Evolutionary conservation across 1,139 yeast genomes (phyloP).

Genomic region (Zygoascus sp.): DNA sequence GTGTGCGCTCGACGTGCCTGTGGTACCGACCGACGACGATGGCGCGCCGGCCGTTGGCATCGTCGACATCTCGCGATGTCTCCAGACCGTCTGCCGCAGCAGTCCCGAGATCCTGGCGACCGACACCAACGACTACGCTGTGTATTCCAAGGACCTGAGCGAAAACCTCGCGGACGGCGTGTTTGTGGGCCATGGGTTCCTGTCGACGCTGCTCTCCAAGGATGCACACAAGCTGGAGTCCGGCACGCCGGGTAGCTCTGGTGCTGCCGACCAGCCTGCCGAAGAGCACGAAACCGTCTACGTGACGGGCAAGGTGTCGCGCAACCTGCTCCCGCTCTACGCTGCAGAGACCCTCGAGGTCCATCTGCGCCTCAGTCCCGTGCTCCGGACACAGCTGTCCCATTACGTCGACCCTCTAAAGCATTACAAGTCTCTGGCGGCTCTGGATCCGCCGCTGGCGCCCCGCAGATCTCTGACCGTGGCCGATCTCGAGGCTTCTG

Average conservation of each 20-base stretch:
- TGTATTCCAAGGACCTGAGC: slow-evolving; percentile 39
- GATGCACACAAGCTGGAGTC: not conserved
- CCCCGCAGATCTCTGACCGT: slow-evolving; percentile 8
- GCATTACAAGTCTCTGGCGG: slow-evolving; percentile 7
- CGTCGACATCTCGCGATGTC: slow-evolving; percentile 33
- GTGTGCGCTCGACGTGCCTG: slow-evolving; percentile 25
- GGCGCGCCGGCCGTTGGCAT: slow-evolving; percentile 28
- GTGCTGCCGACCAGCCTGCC: not conserved
- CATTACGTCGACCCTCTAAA: slow-evolving; percentile 8
- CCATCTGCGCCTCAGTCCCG: slow-evolving; percentile 24
- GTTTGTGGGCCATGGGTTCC: slow-evolving; percentile 40
- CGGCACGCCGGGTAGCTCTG: too few relatives aligned
- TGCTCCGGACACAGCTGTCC: slow-evolving; percentile 6
- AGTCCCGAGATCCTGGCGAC: slow-evolving; percentile 37
- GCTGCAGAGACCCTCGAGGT: slow-evolving; percentile 24
- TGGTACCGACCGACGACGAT: slow-evolving; percentile 26
- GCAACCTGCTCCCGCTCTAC: slow-evolving; percentile 21
- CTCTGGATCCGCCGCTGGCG: slow-evolving; percentile 8
- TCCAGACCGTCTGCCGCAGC: slow-evolving; percentile 31
- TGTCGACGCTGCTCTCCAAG: slow-evolving; percentile 22
- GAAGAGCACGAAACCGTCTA: slow-evolving; percentile 14
- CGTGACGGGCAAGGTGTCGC: slow-evolving; percentile 21
- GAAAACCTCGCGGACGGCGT: slow-evolving; percentile 35
- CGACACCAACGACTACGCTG: slow-evolving; percentile 35
- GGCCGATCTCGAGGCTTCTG: slow-evolving; percentile 11